Conservation (phyloP, 2,329 filamentous ascomycete species). For the Cordyceps farinosa region DNA sequence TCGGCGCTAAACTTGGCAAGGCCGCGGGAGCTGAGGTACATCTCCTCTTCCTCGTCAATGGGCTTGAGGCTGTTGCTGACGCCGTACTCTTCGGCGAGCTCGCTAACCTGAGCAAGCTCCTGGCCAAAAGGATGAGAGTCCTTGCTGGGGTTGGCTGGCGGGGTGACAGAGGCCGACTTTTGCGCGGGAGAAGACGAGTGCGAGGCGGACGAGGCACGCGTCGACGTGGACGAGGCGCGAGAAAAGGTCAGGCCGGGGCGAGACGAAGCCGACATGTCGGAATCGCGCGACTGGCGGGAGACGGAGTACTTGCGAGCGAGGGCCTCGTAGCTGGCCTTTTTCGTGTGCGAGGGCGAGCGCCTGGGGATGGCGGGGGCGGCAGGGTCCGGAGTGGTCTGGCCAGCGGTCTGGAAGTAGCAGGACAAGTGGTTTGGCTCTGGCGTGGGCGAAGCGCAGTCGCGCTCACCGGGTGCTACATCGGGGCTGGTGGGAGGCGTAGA, state of each 20-base stretch:
- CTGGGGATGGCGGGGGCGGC: conserved; percentile 67
- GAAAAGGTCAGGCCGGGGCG: conserved; percentile 56
- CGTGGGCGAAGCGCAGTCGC: conserved; percentile 52
- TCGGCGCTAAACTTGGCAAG: conserved; percentile 71
- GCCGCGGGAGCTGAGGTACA: conserved; percentile 64
- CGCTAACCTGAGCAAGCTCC: conserved; percentile 87
- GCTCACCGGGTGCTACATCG: conserved; percentile 56
- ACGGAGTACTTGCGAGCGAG: conserved; percentile 64
- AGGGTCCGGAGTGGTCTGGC: conserved; percentile 39
- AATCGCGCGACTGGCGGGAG: conserved; percentile 55
- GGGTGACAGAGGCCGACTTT: conserved; percentile 25
- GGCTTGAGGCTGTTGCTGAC: conserved; percentile 56
- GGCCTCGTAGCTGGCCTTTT: conserved; percentile 72
- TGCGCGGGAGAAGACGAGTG: conserved; percentile 34
- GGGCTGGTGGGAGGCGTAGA: conserved; percentile 67
- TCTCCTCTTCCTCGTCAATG: conserved; percentile 67
- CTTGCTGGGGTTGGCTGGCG: conserved; percentile 25
- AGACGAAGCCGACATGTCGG: conserved; percentile 49
- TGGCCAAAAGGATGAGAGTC: conserved; percentile 74
- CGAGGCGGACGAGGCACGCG: conserved; percentile 47
- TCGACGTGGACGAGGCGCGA: conserved; percentile 55
- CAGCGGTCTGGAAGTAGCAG: conserved; percentile 58
- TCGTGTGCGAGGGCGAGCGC: conserved; percentile 82
- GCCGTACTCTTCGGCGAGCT: conserved; percentile 85
- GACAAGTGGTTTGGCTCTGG: conserved; percentile 65